phyloP scores from a whole-genome alignment of 1,284 basidiomycete genomes.

The Megacollybia platyphylla region DNA sequence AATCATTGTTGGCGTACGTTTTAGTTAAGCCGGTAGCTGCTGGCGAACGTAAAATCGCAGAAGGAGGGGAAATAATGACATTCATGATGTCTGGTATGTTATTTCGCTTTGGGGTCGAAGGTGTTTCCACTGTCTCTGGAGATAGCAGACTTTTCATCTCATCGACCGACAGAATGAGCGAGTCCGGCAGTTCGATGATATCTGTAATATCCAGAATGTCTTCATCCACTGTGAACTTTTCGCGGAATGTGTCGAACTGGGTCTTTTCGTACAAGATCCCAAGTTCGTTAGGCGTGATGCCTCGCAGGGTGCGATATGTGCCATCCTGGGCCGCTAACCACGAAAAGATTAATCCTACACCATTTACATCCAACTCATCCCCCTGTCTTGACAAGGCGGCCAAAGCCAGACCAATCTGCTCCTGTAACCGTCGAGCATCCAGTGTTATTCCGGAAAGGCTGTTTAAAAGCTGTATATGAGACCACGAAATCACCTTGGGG shows the following conservation, averaged over 20 bases:
- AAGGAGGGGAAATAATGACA: conserved; percentile 55
- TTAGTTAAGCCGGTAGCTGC: conserved; percentile 70
- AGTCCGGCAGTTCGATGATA: conserved; percentile 17
- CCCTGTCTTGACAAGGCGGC: conserved; percentile 16
- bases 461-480: conserved; percentile 11
- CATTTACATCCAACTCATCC: conserved; percentile 14
- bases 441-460: conserved; percentile 14
- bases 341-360: conserved; percentile 28
- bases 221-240: conserved; percentile 21
- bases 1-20: conserved; percentile 67
- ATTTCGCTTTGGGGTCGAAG: conserved; percentile 34
- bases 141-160: conserved; percentile 22
- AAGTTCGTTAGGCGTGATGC: conserved; percentile 24
- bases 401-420: conserved; percentile 24
- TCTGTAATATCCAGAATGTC: conserved; percentile 17
- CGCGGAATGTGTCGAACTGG: conserved; percentile 15
- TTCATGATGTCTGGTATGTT: conserved; percentile 38
- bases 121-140: conserved; percentile 15
- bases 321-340: conserved; percentile 30
- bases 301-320: conserved; percentile 23
- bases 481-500: neutral
- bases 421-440: conserved; percentile 15
- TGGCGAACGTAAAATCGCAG: conserved; percentile 57
- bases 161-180: conserved; percentile 18
- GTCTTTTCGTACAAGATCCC: conserved; percentile 19